These are phyloP conservation scores for Gossypium turneri DNA, from an alignment of 345 rosid genomes.

Conservation along the genomic window DNA sequence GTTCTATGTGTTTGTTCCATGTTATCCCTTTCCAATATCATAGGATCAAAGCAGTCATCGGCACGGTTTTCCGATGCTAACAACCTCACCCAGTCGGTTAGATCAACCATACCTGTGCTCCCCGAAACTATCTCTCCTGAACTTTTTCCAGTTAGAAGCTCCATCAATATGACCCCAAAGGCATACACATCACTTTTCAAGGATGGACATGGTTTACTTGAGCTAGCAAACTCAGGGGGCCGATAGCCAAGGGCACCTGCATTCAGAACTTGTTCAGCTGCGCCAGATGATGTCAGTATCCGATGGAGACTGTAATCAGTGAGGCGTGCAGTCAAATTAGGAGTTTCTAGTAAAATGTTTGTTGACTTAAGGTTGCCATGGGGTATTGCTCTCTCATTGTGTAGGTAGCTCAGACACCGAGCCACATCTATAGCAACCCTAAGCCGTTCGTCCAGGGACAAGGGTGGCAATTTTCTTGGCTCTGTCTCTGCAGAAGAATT, in stretches of 20 bases:
- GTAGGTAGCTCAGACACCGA: constrained; percentile 73
- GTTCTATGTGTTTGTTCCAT: constrained; percentile 26
- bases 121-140: constrained; percentile 61
- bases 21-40: constrained; percentile 27
- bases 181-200: constrained; percentile 83
- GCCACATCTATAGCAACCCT: constrained; percentile 54
- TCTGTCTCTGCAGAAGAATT: constrained; percentile 46
- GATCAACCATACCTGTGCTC: constrained; percentile 59
- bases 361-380: constrained; percentile 92
- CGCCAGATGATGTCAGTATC: constrained; percentile 67
- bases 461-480: constrained; percentile 43
- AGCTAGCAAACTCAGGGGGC: constrained; percentile 89
- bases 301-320: constrained; percentile 90
- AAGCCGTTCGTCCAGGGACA: constrained; percentile 58
- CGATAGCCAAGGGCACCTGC: constrained; percentile 86
- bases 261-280: constrained; percentile 82
- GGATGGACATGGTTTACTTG: constrained; percentile 80
- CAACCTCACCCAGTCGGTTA: constrained; percentile 75
- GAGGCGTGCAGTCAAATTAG: constrained; percentile 46
- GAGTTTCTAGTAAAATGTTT: constrained; percentile 60
- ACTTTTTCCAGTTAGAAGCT: constrained; percentile 67
- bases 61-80: constrained; percentile 51
- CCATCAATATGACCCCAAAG: constrained; percentile 69
- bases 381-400: constrained; percentile 77
- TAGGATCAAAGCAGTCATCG: constrained; percentile 55